Conservation (phyloP, 768 basidiomycete species). For the Rhodotorula sphaerocarpa region DNA sequence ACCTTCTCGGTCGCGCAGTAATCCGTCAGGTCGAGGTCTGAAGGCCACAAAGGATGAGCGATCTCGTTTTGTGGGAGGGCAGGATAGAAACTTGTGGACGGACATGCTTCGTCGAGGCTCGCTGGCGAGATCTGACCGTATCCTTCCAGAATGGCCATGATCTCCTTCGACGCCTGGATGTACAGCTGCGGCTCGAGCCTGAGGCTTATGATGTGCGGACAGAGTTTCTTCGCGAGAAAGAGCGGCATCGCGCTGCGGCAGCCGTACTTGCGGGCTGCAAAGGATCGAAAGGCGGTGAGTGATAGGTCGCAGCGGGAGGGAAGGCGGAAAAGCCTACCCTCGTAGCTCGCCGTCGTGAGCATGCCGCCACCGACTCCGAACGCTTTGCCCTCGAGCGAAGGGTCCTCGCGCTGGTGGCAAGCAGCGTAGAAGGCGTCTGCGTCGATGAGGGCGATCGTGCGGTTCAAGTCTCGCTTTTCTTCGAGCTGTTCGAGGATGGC, state of each 20-base stretch:
- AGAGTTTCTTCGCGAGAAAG: constrained; percentile 87
- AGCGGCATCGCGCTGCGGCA: constrained; percentile 89
- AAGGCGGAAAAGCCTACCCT: not conserved
- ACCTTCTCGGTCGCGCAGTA: constrained; percentile 67
- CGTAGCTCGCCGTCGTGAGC: constrained; percentile 55
- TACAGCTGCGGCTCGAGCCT: constrained; percentile 36
- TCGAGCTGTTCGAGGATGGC: constrained; percentile 53
- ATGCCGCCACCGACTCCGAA: constrained; percentile 72
- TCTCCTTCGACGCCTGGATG: constrained; percentile 44
- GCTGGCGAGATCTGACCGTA: constrained; percentile 45
- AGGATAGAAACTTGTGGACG: not conserved
- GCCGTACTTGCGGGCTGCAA: constrained; percentile 34
- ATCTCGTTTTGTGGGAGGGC: not conserved
- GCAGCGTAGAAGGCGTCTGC: constrained; percentile 52
- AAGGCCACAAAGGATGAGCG: not conserved
- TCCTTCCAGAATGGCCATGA: constrained; percentile 60
- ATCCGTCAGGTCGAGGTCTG: constrained; percentile 58
- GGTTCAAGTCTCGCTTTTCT: constrained; percentile 67
- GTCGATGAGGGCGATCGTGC: constrained; percentile 85
- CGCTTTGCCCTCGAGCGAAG: constrained; percentile 43
- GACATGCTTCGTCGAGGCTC: constrained; percentile 79
- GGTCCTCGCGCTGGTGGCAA: constrained; percentile 41
- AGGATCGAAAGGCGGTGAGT: not conserved
- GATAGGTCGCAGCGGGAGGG: not conserved
- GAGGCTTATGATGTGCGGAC: constrained; percentile 74